Conservation (phyloP, 1,139 yeast genomes). For the Yamadazyma dushanensis region DNA sequence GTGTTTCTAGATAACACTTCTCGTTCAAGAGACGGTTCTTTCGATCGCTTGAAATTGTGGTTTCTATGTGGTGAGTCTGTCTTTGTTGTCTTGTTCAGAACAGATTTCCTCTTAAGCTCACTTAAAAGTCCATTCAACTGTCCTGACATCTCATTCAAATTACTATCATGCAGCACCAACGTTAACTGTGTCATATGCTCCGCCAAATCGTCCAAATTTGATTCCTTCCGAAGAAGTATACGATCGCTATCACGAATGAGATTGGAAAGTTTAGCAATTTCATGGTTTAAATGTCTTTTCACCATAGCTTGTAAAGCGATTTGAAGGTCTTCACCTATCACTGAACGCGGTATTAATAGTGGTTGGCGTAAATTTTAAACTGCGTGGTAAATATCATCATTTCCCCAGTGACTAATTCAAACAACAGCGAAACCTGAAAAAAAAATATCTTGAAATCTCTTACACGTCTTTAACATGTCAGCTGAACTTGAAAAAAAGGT, state of each 20-base stretch:
- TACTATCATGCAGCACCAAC: slow-evolving; percentile 1
- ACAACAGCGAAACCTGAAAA: background rate
- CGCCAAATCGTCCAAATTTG: background rate
- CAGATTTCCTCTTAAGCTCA: slow-evolving; percentile 3
- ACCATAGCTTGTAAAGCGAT: too few relatives aligned
- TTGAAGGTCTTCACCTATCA: too few relatives aligned
- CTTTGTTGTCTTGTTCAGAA: background rate
- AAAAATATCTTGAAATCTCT: slow-evolving; percentile 4
- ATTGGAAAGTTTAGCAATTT: slow-evolving; percentile 5
- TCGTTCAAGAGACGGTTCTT: too few relatives aligned
- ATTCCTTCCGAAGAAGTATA: slow-evolving; percentile 3
- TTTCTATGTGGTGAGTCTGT: too few relatives aligned
- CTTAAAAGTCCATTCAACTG: slow-evolving; percentile 8
- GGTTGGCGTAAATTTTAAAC: background rate
- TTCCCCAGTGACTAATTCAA: slow-evolving; percentile 1
- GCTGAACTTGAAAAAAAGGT: slow-evolving; percentile 16
- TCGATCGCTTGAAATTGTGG: too few relatives aligned
- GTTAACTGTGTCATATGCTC: background rate
- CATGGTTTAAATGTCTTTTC: slow-evolving; percentile 6
- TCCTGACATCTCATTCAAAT: slow-evolving; percentile 6
- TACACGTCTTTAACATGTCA: slow-evolving; percentile 6
- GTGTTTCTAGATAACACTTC: background rate
- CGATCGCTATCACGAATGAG: slow-evolving; percentile 6
- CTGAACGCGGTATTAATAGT: background rate
- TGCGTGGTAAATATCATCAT: slow-evolving; percentile 1